Conservation (phyloP, 257 asterid genomes). For the Mentha longifolia region DNA sequence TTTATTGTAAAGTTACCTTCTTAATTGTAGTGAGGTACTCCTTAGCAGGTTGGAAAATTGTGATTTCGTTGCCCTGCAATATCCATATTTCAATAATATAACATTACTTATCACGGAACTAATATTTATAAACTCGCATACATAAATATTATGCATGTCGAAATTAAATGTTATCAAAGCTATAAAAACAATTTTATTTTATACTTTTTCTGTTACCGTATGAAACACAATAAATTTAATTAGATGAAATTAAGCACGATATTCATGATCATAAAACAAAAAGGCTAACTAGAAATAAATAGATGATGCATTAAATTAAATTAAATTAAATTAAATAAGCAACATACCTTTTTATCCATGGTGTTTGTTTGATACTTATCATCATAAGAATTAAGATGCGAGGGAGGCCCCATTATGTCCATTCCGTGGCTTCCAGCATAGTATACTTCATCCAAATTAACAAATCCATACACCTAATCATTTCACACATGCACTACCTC, state of each 20-base stretch:
- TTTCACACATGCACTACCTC: neutral
- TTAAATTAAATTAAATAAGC: neutral
- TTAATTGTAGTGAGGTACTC: conserved; percentile 66
- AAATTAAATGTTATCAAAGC: too few relatives aligned
- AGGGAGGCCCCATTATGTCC: conserved; percentile 86
- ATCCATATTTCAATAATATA: neutral
- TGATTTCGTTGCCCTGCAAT: conserved; percentile 61
- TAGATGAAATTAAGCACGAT: too few relatives aligned
- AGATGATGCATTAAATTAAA: too few relatives aligned
- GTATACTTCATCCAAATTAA: conserved; percentile 69
- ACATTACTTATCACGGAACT: too few relatives aligned
- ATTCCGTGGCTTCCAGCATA: conserved; percentile 98
- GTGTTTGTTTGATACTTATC: conserved; percentile 51
- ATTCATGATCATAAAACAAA: too few relatives aligned
- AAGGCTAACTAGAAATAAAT: neutral
- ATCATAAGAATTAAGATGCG: conserved; percentile 46
- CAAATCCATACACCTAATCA: conserved; percentile 73
- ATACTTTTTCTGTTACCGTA: too few relatives aligned
- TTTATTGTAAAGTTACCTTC: conserved; percentile 44
- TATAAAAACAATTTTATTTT: too few relatives aligned
- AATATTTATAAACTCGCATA: too few relatives aligned
- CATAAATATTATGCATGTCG: too few relatives aligned
- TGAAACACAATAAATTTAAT: too few relatives aligned
- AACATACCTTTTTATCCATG: conserved; percentile 43
- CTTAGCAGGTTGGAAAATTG: conserved; percentile 85